Percentiles rank a stretch among this genome's conserved stretches.
These are phyloP conservation scores for Peronospora farinosa DNA, from an alignment of 352 stramenopile species.

Conservation along the genomic window DNA sequence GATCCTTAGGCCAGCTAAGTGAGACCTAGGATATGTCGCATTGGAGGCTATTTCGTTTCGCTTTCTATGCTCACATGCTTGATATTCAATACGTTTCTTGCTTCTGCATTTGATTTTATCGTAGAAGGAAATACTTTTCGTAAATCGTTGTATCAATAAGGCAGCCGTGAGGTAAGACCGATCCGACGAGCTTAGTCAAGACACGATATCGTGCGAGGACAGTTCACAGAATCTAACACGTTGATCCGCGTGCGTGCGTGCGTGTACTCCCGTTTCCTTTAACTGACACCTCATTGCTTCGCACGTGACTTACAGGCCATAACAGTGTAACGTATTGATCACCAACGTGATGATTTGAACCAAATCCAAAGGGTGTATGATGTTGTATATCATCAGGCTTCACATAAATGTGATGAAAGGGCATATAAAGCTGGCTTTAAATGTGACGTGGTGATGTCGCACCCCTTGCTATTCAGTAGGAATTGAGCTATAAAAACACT, in stretches of 20 bases:
- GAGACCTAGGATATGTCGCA: conserved; percentile 18
- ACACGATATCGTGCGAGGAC: background rate
- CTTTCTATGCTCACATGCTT: conserved; percentile 29
- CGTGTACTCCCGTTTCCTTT: background rate
- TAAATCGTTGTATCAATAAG: background rate
- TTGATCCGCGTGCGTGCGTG: background rate
- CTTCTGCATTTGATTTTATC: conserved; percentile 6
- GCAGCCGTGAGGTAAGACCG: background rate
- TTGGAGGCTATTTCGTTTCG: background rate
- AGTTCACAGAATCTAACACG: background rate
- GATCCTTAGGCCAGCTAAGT: conserved; percentile 17
- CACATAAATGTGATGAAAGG: background rate
- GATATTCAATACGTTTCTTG: conserved; percentile 36
- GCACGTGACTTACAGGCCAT: background rate
- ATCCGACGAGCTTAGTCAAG: background rate
- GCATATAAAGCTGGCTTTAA: conserved; percentile 11
- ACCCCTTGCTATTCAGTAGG: conserved; percentile 1
- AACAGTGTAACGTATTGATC: background rate
- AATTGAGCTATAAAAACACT: conserved; percentile 1
- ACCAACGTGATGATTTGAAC: conserved; percentile 7
- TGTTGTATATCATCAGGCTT: background rate
- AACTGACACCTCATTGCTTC: background rate
- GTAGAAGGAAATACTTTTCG: background rate
- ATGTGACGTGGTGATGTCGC: conserved; percentile 1
- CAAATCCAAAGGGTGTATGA: background rate